Percentiles rank a stretch among this genome's conserved stretches.
phyloP scores from a whole-genome alignment of 2,329 filamentous ascomycete species.

The Graphium sp. region DNA sequence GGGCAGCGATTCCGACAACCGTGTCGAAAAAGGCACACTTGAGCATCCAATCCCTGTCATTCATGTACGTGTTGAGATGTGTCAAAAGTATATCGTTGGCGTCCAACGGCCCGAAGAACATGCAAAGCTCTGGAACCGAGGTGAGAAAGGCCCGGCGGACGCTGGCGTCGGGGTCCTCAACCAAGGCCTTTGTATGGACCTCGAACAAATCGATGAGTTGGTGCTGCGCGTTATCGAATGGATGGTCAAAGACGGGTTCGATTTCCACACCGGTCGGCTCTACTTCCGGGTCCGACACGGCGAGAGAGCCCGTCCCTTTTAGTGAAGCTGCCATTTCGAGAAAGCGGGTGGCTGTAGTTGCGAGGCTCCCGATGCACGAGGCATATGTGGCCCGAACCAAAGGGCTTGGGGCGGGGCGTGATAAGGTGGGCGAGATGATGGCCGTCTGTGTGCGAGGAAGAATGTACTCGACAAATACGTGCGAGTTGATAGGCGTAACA shows the following conservation, averaged over 20 bases:
- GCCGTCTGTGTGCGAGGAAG: constrained; percentile 44
- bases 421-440: constrained; percentile 18
- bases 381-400: constrained; percentile 83
- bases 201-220: constrained; percentile 79
- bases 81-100: constrained; percentile 93
- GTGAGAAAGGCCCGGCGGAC: constrained; percentile 83
- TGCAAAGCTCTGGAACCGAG: constrained; percentile 80
- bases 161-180: constrained; percentile 72
- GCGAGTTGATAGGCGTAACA: constrained; percentile 63
- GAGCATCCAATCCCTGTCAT: constrained; percentile 89
- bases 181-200: constrained; percentile 69
- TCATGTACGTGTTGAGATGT: constrained; percentile 92
- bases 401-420: constrained; percentile 33
- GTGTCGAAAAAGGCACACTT: constrained; percentile 96
- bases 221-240: constrained; percentile 74
- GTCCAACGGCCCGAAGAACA: constrained; percentile 86
- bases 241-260: constrained; percentile 57
- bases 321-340: constrained; percentile 84
- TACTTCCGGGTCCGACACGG: constrained; percentile 60
- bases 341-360: constrained; percentile 69
- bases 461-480: constrained; percentile 53
- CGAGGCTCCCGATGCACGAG: constrained; percentile 76
- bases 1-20: constrained; percentile 81
- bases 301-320: constrained; percentile 65
- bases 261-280: constrained; percentile 54